phyloP scores from a whole-genome alignment of 352 stramenopile genomes.

The Achlya hypogyna region DNA sequence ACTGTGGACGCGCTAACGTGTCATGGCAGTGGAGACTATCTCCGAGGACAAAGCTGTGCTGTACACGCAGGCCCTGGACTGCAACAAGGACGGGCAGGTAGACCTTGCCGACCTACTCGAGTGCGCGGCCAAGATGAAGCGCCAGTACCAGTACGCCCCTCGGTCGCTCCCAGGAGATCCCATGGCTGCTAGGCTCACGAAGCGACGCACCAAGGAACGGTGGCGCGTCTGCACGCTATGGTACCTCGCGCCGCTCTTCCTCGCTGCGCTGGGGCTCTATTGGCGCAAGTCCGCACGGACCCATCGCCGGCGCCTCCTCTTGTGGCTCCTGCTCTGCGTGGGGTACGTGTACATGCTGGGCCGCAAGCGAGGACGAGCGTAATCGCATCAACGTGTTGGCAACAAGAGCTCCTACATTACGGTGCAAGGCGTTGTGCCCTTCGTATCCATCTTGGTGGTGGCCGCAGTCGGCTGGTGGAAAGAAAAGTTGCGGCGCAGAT shows the following conservation, averaged over 20 bases:
- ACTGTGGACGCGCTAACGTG: neutral
- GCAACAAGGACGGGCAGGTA: constrained; percentile 56
- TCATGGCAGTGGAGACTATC: constrained; percentile 46
- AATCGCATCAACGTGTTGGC: no score
- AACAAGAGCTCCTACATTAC: constrained; percentile 2
- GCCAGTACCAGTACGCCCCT: constrained; percentile 30
- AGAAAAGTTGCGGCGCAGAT: constrained; percentile 73
- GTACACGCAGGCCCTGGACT: constrained; percentile 68
- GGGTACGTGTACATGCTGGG: no score
- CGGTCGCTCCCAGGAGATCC: neutral
- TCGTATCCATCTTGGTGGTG: neutral
- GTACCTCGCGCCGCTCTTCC: neutral
- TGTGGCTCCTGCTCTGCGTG: neutral
- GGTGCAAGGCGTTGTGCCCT: constrained; percentile 4
- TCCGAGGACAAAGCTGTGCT: constrained; percentile 32
- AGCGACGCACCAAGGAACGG: neutral
- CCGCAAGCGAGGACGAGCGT: no score
- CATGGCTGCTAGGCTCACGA: neutral
- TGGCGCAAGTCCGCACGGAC: neutral
- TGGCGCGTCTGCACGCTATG: neutral
- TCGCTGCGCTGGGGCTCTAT: neutral
- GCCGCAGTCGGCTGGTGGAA: constrained; percentile 29
- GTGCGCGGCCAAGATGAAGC: constrained; percentile 66
- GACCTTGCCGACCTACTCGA: constrained; percentile 72
- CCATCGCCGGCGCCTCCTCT: neutral